Evolutionary conservation across 441 rosid genomes (phyloP).

Genomic region (Pelargonium fulgidum): DNA sequence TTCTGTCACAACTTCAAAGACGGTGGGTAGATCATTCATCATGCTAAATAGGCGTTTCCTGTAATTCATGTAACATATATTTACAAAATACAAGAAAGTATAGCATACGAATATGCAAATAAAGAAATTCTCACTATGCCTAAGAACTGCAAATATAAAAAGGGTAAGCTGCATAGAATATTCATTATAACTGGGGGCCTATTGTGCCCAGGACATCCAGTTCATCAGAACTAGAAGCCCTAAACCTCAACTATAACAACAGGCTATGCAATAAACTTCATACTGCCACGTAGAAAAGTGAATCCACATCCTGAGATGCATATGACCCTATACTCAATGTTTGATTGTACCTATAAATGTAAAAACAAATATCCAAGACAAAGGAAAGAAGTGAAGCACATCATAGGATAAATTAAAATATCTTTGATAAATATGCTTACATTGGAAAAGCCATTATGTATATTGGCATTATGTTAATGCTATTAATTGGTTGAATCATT

Average conservation of each 20-base stretch:
- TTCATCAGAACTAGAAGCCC: not conserved
- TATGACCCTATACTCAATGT: not conserved
- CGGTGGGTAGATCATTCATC: slow-evolving; percentile 77
- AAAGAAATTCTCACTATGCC: not conserved
- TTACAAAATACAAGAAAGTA: slow-evolving; percentile 13
- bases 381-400: not conserved
- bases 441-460: too few relatives aligned
- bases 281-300: not conserved
- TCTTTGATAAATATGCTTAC: too few relatives aligned
- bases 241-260: not conserved
- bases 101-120: slow-evolving; percentile 9
- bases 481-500: too few relatives aligned
- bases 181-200: too few relatives aligned
- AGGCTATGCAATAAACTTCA: not conserved
- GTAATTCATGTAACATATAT: slow-evolving; percentile 17
- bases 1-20: slow-evolving; percentile 85
- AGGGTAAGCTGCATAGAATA: too few relatives aligned
- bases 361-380: not conserved
- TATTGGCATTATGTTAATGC: too few relatives aligned
- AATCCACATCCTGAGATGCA: not conserved
- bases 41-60: slow-evolving; percentile 91
- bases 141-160: too few relatives aligned
- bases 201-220: too few relatives aligned
- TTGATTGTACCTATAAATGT: not conserved
- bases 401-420: too few relatives aligned